These are phyloP conservation scores for Omphalotus guepiniiformis DNA, from an alignment of 768 basidiomycete genomes.

Conservation along the genomic window DNA sequence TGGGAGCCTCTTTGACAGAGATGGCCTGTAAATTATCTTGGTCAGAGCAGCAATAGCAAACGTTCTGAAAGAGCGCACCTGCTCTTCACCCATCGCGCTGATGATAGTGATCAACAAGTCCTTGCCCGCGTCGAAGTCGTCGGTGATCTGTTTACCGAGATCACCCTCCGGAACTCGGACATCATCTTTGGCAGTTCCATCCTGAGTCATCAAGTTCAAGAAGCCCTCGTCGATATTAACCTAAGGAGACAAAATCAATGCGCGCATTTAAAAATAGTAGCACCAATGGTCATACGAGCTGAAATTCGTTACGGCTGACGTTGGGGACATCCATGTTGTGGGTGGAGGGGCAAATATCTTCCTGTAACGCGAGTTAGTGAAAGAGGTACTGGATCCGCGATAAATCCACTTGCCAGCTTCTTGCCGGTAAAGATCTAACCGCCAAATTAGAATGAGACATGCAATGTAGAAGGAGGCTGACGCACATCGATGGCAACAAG, in stretches of 20 bases:
- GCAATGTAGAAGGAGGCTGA: constrained; percentile 15
- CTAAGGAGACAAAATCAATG: constrained; percentile 29
- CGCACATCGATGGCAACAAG: constrained; percentile 93
- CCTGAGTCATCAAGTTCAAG: constrained; percentile 88
- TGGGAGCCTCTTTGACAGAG: constrained; percentile 86
- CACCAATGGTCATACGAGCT: constrained; percentile 55
- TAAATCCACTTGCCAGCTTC: constrained; percentile 70
- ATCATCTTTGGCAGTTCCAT: constrained; percentile 86
- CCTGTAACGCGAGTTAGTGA: constrained; percentile 41
- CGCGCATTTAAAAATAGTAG: constrained; percentile 6
- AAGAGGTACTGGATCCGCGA: neutral
- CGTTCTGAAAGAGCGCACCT: constrained; percentile 34
- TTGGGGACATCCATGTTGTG: constrained; percentile 99
- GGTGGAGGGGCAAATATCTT: constrained; percentile 94
- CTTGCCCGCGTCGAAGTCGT: constrained; percentile 79
- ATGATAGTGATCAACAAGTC: constrained; percentile 85
- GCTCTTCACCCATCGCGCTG: constrained; percentile 90
- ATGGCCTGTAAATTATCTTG: constrained; percentile 49
- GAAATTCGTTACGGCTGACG: constrained; percentile 85
- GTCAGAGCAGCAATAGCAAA: constrained; percentile 1
- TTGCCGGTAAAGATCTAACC: constrained; percentile 95
- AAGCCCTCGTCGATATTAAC: constrained; percentile 82
- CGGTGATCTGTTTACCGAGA: constrained; percentile 66
- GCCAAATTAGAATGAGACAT: constrained; percentile 12
- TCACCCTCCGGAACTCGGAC: constrained; percentile 88